These are phyloP conservation scores for Fusarium virguliforme DNA, from an alignment of 2,329 filamentous ascomycete species.

Conservation along the genomic window DNA sequence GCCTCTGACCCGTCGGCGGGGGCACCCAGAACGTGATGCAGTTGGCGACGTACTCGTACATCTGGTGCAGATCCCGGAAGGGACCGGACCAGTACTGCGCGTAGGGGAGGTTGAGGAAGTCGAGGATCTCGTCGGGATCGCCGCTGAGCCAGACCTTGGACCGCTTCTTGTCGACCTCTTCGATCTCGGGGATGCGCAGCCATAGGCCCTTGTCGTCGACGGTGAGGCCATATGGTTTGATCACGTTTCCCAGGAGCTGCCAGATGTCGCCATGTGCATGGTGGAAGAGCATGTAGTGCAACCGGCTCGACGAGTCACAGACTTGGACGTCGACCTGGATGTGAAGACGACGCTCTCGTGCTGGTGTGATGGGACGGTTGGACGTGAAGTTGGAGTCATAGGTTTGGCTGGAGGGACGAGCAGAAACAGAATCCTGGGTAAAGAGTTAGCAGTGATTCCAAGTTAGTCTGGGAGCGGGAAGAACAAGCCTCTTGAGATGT, in stretches of 20 bases:
- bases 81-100: slow-evolving; percentile 65
- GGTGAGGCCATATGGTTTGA: slow-evolving; percentile 77
- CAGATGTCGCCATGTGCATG: slow-evolving; percentile 81
- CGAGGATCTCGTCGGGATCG: slow-evolving; percentile 70
- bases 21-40: slow-evolving; percentile 72
- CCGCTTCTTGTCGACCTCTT: slow-evolving; percentile 69
- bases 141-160: slow-evolving; percentile 73
- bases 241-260: slow-evolving; percentile 75
- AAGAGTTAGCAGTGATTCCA: not conserved
- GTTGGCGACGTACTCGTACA: slow-evolving; percentile 74
- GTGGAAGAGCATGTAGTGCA: slow-evolving; percentile 78
- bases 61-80: slow-evolving; percentile 68
- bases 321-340: slow-evolving; percentile 81
- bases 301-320: slow-evolving; percentile 60
- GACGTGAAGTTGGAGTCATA: not conserved
- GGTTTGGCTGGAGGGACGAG: not conserved
- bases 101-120: slow-evolving; percentile 74
- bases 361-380: not conserved
- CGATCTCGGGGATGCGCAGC: slow-evolving; percentile 79
- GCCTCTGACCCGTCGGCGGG: slow-evolving; percentile 54
- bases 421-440: not conserved
- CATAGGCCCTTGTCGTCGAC: slow-evolving; percentile 75
- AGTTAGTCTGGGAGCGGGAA: not conserved
- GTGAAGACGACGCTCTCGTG: slow-evolving; percentile 51
- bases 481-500: slow-evolving; percentile 4